Percentiles rank a stretch among this genome's conserved stretches.
phyloP scores from a whole-genome alignment of 257 asterid genomes.

The Solanum arcanum region DNA sequence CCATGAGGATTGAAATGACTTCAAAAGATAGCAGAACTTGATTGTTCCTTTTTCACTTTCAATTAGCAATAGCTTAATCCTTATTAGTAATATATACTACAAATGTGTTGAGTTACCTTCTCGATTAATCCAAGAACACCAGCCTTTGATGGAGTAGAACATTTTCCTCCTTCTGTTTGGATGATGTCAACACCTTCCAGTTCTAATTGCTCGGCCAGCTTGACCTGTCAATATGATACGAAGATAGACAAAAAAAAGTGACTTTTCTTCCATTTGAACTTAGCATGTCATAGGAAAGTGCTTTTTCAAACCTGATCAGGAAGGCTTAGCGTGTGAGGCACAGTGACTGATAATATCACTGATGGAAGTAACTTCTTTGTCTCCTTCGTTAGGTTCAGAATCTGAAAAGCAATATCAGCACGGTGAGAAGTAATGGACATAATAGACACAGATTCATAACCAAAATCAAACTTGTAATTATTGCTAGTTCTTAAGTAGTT shows the following conservation, averaged over 20 bases:
- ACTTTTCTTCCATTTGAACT: not conserved
- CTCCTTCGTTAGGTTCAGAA: conserved; percentile 55
- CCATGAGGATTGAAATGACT: not conserved
- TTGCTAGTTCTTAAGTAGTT: not conserved
- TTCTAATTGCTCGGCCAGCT: conserved; percentile 72
- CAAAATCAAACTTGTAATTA: not conserved
- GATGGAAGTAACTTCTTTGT: conserved; percentile 64
- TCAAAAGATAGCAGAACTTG: too few species aligned
- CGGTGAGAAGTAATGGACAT: not conserved
- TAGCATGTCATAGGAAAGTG: not conserved
- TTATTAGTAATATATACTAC: not conserved
- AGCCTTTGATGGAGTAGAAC: conserved; percentile 59
- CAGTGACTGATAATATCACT: conserved; percentile 62
- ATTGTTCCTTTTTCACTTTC: not conserved
- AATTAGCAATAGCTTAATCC: not conserved
- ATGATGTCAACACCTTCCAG: conserved; percentile 75
- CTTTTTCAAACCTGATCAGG: conserved; percentile 63
- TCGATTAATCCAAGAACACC: conserved; percentile 83
- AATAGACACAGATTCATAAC: not conserved
- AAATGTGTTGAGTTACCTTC: conserved; percentile 32
- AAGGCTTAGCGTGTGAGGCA: conserved; percentile 84
- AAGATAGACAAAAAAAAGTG: not conserved
- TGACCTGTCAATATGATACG: conserved; percentile 26
- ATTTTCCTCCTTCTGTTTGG: conserved; percentile 91
- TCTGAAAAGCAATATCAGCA: conserved; percentile 25